These are phyloP conservation scores for Pisolithus tinctorius DNA, from an alignment of 768 basidiomycete species.

Conservation along the genomic window DNA sequence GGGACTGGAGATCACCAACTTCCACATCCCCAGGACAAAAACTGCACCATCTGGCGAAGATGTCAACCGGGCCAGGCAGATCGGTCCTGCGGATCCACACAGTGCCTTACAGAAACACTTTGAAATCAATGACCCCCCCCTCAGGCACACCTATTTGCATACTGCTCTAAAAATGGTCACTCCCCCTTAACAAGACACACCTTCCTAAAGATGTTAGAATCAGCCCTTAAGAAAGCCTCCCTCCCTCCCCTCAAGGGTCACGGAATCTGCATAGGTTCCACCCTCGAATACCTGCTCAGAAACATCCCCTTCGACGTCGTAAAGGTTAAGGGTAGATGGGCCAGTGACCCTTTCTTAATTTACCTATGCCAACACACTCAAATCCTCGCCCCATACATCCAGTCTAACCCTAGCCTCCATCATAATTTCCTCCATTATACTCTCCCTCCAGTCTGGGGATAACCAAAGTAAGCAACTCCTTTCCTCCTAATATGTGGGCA, in stretches of 20 bases:
- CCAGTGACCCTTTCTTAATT: no score
- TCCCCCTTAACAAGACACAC: no score
- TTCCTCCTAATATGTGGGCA: no score
- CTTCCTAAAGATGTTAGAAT: conserved; percentile 17
- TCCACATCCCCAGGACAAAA: conserved; percentile 14
- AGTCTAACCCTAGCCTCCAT: no score
- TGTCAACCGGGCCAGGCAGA: conserved; percentile 28
- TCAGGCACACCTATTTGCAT: neutral
- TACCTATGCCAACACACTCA: no score
- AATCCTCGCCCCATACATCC: no score
- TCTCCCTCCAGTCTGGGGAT: no score
- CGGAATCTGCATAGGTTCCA: conserved; percentile 24
- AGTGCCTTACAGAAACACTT: conserved; percentile 22
- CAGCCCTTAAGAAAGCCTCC: conserved; percentile 4
- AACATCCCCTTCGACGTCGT: conserved; percentile 32
- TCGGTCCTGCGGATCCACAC: conserved; percentile 19
- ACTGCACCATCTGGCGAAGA: conserved; percentile 21
- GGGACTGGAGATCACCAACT: conserved; percentile 7
- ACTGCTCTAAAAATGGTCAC: no score
- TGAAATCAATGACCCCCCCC: conserved; percentile 22
- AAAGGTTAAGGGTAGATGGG: conserved; percentile 32
- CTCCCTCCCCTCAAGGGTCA: conserved; percentile 17
- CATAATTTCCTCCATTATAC: no score
- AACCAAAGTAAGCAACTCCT: no score
- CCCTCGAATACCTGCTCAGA: conserved; percentile 31